Percentiles rank a stretch among this genome's conserved stretches.
These are phyloP conservation scores for Lentinula raphanica DNA, from an alignment of 768 basidiomycete species.

Conservation along the genomic window DNA sequence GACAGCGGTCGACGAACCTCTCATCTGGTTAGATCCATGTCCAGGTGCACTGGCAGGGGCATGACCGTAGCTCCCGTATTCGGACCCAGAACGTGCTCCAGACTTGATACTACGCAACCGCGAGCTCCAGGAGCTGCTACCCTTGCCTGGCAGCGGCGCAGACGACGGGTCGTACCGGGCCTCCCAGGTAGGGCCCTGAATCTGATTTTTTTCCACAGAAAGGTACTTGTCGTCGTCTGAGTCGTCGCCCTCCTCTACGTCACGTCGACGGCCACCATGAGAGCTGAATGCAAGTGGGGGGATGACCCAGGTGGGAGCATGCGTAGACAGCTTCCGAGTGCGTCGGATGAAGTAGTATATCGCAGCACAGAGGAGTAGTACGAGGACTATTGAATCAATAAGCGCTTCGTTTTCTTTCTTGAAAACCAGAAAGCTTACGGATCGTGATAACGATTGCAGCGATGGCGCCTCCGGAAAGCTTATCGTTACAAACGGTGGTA, in stretches of 20 bases:
- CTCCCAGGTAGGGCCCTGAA: conserved; percentile 2
- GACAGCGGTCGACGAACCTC: neutral
- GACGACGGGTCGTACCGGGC: neutral
- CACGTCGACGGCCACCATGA: neutral
- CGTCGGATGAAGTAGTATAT: conserved; percentile 1
- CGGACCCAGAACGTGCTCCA: neutral
- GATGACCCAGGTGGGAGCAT: neutral
- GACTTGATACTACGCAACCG: conserved; percentile 1
- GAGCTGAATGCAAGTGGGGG: neutral
- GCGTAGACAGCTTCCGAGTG: neutral
- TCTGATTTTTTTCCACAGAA: conserved; percentile 1
- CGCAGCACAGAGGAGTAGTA: neutral
- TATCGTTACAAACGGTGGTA: neutral
- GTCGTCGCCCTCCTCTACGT: conserved; percentile 1
- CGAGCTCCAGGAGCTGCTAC: conserved; percentile 1
- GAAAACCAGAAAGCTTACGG: neutral
- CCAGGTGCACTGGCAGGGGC: neutral
- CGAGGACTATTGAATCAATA: neutral
- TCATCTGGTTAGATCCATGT: neutral
- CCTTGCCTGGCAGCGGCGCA: conserved; percentile 1
- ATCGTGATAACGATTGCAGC: conserved; percentile 1
- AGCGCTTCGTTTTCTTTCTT: no score
- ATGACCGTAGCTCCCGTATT: neutral
- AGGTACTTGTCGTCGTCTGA: conserved; percentile 1
- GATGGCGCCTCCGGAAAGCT: conserved; percentile 2